Conservation (phyloP, 1,284 basidiomycete genomes). For the Termitomyces sp. region DNA sequence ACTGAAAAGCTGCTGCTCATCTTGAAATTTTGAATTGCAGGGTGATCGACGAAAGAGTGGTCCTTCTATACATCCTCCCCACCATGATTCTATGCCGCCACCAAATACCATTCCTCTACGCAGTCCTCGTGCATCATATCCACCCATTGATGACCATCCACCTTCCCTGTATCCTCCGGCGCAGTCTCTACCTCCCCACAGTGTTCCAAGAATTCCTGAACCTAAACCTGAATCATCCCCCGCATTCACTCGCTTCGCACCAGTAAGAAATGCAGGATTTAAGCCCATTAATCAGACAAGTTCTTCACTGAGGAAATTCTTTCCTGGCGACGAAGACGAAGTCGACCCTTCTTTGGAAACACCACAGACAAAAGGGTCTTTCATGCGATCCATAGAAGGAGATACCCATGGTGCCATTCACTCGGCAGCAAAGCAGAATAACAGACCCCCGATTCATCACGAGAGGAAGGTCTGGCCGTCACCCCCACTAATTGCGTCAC, state of each 20-base stretch:
- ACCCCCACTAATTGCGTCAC: constrained; percentile 1
- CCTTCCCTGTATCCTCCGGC: not conserved
- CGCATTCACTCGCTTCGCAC: constrained; percentile 17
- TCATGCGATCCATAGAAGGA: constrained; percentile 1
- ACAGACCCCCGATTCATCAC: constrained; percentile 9
- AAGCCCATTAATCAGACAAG: constrained; percentile 58
- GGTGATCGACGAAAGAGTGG: constrained; percentile 13
- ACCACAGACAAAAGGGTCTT: not conserved
- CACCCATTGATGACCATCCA: constrained; percentile 6
- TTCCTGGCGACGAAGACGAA: constrained; percentile 70
- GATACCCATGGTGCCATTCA: not conserved
- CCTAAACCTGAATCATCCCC: constrained; percentile 15
- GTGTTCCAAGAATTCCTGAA: constrained; percentile 1
- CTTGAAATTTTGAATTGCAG: constrained; percentile 2
- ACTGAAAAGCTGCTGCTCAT: not conserved
- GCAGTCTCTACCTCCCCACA: constrained; percentile 5
- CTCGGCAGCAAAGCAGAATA: not conserved
- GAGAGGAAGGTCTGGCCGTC: constrained; percentile 16
- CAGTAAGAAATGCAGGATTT: constrained; percentile 48
- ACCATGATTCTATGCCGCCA: constrained; percentile 25
- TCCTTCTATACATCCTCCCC: constrained; percentile 10
- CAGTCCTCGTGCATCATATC: constrained; percentile 6
- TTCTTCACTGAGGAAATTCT: constrained; percentile 65
- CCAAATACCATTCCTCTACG: constrained; percentile 22
- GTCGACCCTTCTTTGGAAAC: constrained; percentile 27